phyloP scores from a whole-genome alignment of 352 stramenopile genomes.

The Globisporangium lucens region DNA sequence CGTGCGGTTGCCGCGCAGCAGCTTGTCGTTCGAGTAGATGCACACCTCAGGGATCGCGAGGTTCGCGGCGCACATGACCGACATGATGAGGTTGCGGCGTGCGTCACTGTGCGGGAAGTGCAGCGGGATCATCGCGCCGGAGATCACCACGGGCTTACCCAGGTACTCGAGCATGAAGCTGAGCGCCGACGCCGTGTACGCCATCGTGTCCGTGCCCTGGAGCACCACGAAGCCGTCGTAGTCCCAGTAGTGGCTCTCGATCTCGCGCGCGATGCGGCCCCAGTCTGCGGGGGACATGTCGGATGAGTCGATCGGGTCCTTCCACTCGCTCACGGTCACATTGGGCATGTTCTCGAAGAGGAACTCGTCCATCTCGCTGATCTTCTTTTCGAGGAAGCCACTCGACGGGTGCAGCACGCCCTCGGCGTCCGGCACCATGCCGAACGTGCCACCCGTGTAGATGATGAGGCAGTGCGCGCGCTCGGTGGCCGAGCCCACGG shows the following conservation, averaged over 20 bases:
- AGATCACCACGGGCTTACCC: constrained; percentile 95
- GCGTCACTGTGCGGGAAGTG: constrained; percentile 96
- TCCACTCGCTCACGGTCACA: constrained; percentile 76
- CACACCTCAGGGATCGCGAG: constrained; percentile 87
- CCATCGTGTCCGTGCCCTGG: constrained; percentile 98
- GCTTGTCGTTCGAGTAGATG: constrained; percentile 95
- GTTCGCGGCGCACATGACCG: constrained; percentile 77
- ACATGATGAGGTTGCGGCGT: constrained; percentile 95
- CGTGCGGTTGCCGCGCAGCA: constrained; percentile 93
- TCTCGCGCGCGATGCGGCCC: constrained; percentile 90
- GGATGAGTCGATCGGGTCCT: constrained; percentile 88
- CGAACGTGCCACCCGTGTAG: constrained; percentile 91
- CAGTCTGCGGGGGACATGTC: constrained; percentile 91
- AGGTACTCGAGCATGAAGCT: constrained; percentile 98
- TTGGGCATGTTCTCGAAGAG: constrained; percentile 76
- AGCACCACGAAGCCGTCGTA: constrained; percentile 98
- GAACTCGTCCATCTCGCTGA: constrained; percentile 87
- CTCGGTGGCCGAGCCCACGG: background rate
- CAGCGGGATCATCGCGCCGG: constrained; percentile 94
- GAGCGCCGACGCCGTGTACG: constrained; percentile 93
- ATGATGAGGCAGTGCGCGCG: constrained; percentile 79
- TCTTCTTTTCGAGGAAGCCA: constrained; percentile 88
- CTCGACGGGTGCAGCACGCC: constrained; percentile 81
- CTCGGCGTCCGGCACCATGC: constrained; percentile 78
- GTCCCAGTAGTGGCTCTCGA: constrained; percentile 93